These are phyloP conservation scores for Kalaharituber pfeilii DNA, from an alignment of 2,329 filamentous ascomycete genomes.

Conservation along the genomic window DNA sequence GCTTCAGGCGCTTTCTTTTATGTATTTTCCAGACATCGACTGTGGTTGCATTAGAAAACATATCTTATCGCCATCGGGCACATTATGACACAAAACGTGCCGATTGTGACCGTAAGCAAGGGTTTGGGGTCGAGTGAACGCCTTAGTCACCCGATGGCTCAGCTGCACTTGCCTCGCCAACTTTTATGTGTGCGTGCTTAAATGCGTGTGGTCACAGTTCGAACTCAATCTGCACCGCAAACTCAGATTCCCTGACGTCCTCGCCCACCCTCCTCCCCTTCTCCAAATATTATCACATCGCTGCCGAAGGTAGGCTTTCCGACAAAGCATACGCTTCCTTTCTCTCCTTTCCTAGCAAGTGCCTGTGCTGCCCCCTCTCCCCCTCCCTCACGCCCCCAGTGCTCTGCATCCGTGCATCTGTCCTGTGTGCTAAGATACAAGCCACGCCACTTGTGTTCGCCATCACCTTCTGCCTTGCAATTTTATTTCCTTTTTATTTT, in stretches of 20 bases:
- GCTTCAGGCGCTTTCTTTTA: too few species aligned
- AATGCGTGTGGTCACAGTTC: not conserved
- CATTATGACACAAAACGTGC: too few species aligned
- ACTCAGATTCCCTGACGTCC: not conserved
- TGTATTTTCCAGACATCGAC: too few species aligned
- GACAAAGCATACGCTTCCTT: not conserved
- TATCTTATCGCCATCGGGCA: too few species aligned
- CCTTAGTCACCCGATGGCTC: not conserved
- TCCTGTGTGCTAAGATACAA: not conserved
- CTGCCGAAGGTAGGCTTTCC: not conserved
- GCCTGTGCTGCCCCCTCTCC: not conserved
- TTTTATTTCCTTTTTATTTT: too few species aligned
- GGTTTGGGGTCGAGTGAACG: too few species aligned
- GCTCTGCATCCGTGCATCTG: not conserved
- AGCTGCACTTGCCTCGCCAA: too few species aligned
- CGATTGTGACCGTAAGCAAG: too few species aligned
- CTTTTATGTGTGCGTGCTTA: not conserved
- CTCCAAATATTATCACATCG: not conserved
- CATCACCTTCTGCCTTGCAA: too few species aligned
- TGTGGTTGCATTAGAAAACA: too few species aligned
- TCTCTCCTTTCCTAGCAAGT: not conserved
- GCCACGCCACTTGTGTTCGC: not conserved
- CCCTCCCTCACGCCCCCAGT: not conserved
- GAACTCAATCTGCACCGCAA: not conserved
- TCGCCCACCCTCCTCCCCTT: not conserved